These are phyloP conservation scores for Backusella morwellensis DNA, from an alignment of 192 early-diverging fungal species.

Conservation along the genomic window DNA sequence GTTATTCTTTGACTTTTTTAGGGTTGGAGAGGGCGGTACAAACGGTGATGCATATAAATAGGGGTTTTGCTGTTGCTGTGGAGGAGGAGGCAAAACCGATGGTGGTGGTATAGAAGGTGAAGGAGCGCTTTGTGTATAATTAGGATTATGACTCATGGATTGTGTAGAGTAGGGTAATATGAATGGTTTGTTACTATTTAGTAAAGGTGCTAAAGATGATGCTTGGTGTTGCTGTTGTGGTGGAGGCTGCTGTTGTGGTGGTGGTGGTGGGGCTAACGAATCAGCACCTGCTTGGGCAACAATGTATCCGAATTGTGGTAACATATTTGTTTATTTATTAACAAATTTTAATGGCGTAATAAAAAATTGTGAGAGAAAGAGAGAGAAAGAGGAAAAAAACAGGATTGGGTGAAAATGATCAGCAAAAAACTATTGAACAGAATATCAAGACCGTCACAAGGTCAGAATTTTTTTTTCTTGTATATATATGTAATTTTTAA, in stretches of 20 bases:
- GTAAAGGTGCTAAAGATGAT: conserved; percentile 4
- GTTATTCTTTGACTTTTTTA: neutral
- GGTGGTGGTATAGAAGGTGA: conserved; percentile 11
- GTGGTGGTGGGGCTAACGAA: conserved; percentile 12
- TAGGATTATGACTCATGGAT: neutral
- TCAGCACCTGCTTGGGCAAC: conserved; percentile 40
- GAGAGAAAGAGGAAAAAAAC: neutral
- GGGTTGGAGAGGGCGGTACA: neutral
- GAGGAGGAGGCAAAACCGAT: neutral
- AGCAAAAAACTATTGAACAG: neutral
- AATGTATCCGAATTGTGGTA: conserved; percentile 38
- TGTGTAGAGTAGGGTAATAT: neutral
- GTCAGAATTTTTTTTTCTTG: neutral
- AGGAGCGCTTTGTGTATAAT: conserved; percentile 5
- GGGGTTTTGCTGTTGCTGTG: neutral
- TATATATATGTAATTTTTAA: neutral
- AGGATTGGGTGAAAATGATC: neutral
- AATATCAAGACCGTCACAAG: conserved; percentile 6
- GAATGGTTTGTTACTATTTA: conserved; percentile 8
- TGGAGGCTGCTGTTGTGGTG: neutral
- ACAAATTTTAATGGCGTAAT: neutral
- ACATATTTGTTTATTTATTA: conserved; percentile 16
- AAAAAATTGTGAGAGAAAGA: neutral
- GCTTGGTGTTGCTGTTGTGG: neutral
- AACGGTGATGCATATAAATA: conserved; percentile 2